Base-by-base conservation (phyloP, 495 filamentous ascomycete genomes). In the Xylaria intraflava region DNA sequence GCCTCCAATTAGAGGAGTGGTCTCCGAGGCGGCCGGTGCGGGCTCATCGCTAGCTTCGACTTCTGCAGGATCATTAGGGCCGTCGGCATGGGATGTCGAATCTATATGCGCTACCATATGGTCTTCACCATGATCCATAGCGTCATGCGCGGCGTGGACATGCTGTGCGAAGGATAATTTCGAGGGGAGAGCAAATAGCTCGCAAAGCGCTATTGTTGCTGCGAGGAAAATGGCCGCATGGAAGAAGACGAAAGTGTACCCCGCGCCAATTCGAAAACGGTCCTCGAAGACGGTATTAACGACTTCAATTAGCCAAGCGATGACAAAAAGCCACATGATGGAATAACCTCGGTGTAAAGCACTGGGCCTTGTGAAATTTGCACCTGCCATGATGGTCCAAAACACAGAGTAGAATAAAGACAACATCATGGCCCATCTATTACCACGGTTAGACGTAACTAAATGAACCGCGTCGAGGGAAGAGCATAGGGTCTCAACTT, bases 331-430 rank as follows among this genome's bases (percentile, higher is more conserved):
- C 90, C 93, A 96, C 19, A 93, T 78, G 30, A 87, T 78, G 36
- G 82, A 80, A 69, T 95, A 95, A 16, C 83, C 77, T 26, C 92
- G 77, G 46, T 90, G 86, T 19, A 98, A 80, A 2, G 92, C 93
- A 3, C 86, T 89, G 10, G 92, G 91, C n/a, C 90, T 79, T 6
- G 85, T 80, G 56, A 82, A 86, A 65, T 93, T 87, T 12, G 89
- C 86, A 4, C 89, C 85, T 7, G 86, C 79, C 59, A 91, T 86
- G 47, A 95, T 76, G 46, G 89, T 83, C 92, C 92, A 98, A 22
- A 86, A 84, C 22, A 85, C 56, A 56, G 84, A 82, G 58, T 91
- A 79, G 78, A 89, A 97, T 14, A 86, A 77, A 14, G 86, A 84
- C 2, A 96, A 59, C 78, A 89, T 87, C 86, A 92, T 94, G 51